These are phyloP conservation scores for Posidonia oceanica DNA, from an alignment of 116 monocot species.

Conservation along the genomic window DNA sequence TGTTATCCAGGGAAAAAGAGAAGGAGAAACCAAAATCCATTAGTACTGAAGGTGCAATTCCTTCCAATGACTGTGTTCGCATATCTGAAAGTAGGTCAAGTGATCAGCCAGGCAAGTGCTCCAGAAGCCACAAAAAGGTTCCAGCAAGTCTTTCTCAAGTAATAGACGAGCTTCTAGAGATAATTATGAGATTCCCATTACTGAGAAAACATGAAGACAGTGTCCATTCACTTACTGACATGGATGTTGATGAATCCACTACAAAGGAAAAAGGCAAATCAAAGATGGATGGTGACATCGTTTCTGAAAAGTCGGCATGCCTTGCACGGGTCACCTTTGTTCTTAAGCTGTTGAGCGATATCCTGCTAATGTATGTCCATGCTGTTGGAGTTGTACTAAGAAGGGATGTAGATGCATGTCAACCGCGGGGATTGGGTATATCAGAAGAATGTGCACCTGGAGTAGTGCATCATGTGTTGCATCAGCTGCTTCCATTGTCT, in stretches of 20 bases:
- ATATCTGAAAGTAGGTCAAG: slow-evolving; percentile 38
- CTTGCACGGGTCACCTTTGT: slow-evolving; percentile 51
- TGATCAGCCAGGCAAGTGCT: slow-evolving; percentile 35
- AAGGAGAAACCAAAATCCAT: slow-evolving; percentile 30
- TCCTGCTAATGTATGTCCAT: slow-evolving; percentile 79
- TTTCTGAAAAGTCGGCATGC: slow-evolving; percentile 44
- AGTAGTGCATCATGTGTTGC: slow-evolving; percentile 59
- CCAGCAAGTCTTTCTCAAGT: slow-evolving; percentile 58
- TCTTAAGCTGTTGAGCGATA: slow-evolving; percentile 74
- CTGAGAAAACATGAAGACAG: slow-evolving; percentile 22
- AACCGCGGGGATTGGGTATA: slow-evolving; percentile 26
- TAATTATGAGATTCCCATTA: slow-evolving; percentile 46
- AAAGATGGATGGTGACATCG: slow-evolving; percentile 44
- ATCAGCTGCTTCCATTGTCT: slow-evolving; percentile 40
- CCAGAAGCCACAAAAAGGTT: slow-evolving; percentile 45
- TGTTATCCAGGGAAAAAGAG: slow-evolving; percentile 59
- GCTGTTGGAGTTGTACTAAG: slow-evolving; percentile 50
- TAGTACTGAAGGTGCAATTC: slow-evolving; percentile 21
- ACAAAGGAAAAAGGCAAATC: slow-evolving; percentile 63
- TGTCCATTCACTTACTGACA: slow-evolving; percentile 16
- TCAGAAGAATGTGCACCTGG: slow-evolving; percentile 27
- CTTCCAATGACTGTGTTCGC: slow-evolving; percentile 27
- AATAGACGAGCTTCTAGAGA: slow-evolving; percentile 73
- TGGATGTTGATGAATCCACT: slow-evolving; percentile 53
- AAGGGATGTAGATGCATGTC: slow-evolving; percentile 47